Evolutionary conservation across 495 filamentous ascomycete species (phyloP).

Genomic region (Penicillium bovifimosum): DNA sequence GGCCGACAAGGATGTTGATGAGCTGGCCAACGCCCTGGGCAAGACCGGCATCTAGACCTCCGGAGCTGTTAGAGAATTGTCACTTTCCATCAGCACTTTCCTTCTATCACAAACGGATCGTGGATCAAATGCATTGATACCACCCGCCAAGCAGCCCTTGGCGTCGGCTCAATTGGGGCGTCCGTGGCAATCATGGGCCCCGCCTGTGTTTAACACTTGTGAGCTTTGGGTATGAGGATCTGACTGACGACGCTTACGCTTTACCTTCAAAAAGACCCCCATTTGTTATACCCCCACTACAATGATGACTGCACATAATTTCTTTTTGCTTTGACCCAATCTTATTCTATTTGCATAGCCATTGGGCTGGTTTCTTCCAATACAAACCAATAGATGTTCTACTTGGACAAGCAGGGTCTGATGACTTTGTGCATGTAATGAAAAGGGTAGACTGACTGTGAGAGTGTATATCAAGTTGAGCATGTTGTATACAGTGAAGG

Average conservation of each 20-base stretch:
- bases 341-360: conserved; percentile 22
- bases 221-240: conserved; percentile 8
- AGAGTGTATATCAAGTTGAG: neutral
- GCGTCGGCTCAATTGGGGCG: neutral
- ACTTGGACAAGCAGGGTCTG: neutral
- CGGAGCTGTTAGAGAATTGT: neutral
- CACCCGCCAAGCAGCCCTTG: neutral
- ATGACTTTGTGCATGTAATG: neutral
- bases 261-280: conserved; percentile 13
- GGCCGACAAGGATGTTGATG: conserved; percentile 76
- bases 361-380: conserved; percentile 9
- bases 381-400: conserved; percentile 23
- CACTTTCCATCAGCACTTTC: neutral
- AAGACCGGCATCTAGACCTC: conserved; percentile 49
- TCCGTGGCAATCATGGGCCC: neutral
- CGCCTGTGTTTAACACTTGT: neutral
- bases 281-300: conserved; percentile 25
- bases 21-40: conserved; percentile 64
- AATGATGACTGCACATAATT: conserved; percentile 30
- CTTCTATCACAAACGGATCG: neutral
- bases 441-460: neutral
- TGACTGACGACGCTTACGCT: conserved; percentile 20
- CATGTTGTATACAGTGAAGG: conserved; percentile 1
- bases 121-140: neutral
- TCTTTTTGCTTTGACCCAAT: conserved; percentile 10